A percentile compares a stretch with the other conserved stretches of the same genome.
phyloP scores from a whole-genome alignment of 768 basidiomycete species.

The Cyathus striatus region DNA sequence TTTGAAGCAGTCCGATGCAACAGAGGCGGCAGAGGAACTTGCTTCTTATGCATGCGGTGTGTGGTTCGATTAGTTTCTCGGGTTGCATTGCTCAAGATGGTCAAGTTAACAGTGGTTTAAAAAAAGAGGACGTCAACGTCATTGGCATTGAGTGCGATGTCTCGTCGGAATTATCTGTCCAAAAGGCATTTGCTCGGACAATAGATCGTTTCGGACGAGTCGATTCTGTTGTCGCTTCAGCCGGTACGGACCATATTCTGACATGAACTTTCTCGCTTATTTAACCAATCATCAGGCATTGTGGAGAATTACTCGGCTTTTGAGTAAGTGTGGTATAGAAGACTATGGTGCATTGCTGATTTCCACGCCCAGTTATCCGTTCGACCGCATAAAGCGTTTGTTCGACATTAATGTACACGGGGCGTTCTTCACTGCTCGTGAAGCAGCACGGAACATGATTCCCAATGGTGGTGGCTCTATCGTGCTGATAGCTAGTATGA shows the following conservation, averaged over 20 bases:
- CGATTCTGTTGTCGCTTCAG: conserved; percentile 84
- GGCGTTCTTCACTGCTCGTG: conserved; percentile 92
- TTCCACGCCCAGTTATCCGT: conserved; percentile 60
- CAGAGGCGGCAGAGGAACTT: conserved; percentile 67
- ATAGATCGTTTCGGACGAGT: conserved; percentile 64
- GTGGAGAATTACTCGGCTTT: conserved; percentile 86
- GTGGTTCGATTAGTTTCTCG: not conserved
- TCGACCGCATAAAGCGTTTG: conserved; percentile 75
- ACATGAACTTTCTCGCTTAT: too few species aligned
- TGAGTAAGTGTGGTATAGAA: conserved; percentile 44
- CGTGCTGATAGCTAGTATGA: conserved; percentile 87
- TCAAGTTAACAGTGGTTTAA: conserved; percentile 48
- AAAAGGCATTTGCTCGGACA: conserved; percentile 62
- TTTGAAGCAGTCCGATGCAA: conserved; percentile 65
- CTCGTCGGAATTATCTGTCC: conserved; percentile 73
- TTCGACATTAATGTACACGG: conserved; percentile 95
- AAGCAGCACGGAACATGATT: conserved; percentile 91
- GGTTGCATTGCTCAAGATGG: not conserved
- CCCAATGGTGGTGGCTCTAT: conserved; percentile 74
- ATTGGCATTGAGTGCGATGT: conserved; percentile 87
- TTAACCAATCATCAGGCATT: conserved; percentile 64
- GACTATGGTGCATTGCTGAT: not conserved
- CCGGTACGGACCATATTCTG: conserved; percentile 61
- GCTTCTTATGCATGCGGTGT: conserved; percentile 20
- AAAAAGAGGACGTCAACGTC: conserved; percentile 54